A percentile compares a stretch with the other conserved stretches of the same genome.
phyloP scores from a whole-genome alignment of 371 early-diverging fungal species.

The Mortierella sp. region DNA sequence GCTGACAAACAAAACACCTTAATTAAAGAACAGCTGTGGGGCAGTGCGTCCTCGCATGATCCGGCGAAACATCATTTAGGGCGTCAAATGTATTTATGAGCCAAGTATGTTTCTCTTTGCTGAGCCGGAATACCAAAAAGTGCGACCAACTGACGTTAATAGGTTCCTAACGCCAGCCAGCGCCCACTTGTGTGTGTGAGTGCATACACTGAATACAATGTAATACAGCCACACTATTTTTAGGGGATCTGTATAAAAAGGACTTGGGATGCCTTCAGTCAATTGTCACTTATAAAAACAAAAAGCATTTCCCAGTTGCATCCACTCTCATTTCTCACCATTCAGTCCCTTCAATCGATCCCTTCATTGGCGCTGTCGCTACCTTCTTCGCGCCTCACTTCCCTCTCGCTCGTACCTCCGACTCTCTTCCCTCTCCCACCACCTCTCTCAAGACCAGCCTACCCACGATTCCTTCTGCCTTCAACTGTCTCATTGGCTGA shows the following conservation, averaged over 20 bases:
- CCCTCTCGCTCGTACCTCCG: constrained; percentile 25
- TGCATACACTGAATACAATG: no score
- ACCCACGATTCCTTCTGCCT: constrained; percentile 34
- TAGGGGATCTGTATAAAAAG: background rate
- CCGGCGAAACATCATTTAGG: background rate
- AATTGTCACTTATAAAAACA: constrained; percentile 12
- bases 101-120: background rate
- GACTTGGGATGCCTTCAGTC: background rate
- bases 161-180: background rate
- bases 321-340: constrained; percentile 1
- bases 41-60: no score
- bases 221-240: background rate
- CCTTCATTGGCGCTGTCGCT: constrained; percentile 22
- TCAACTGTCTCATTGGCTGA: constrained; percentile 29
- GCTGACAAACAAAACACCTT: no score
- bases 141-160: background rate
- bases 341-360: constrained; percentile 26
- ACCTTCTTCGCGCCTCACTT: constrained; percentile 27
- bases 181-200: background rate
- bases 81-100: no score
- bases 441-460: constrained; percentile 36
- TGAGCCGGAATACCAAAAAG: background rate
- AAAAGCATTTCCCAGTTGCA: background rate
- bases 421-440: constrained; percentile 25
- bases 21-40: no score